Base-by-base conservation (phyloP, 805 yeast species). In the Starmerella vitae region DNA sequence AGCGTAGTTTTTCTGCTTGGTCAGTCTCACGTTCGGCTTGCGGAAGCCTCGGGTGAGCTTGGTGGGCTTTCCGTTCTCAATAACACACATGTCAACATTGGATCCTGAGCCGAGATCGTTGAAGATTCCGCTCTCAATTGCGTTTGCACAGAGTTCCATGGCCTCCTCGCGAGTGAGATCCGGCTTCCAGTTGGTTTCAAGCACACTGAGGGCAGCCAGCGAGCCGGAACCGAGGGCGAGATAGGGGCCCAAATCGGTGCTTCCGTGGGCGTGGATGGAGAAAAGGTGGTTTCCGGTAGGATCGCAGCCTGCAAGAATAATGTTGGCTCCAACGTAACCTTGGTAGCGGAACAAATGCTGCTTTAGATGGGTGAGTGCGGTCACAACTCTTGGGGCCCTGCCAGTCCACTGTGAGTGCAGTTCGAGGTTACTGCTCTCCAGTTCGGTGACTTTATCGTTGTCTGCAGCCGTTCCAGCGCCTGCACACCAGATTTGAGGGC, bases 401-500 rank as follows among this genome's bases (percentile, higher is more conserved):
- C 76, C 76, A 25, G 88, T 76, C 52, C 79, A 76, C 62, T 85
- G 66, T 7, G 93, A 68, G 61, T 88, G 98, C 45, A 91, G 67
- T 62, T 91, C 98, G 48, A 91, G 66, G 59, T 88, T 86, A 28
- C 94, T 82, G 27, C 84, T 74, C 50, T 85, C 85, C 56, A 91
- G 68, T 60, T 85, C 94, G 4, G 98, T 91, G 29, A 91, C 97
- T 76, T 85, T 84, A 60, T 91, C 97, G 10, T 96, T 91, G 59
- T 91, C 98, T 6, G 98, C 97, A 22, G 98, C 98, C n/a, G 98
- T 91, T 61, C 98, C 98, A 3, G 98, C 98, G 55, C 98, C 98
- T 37, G 98, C 98, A 75, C 98, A 88, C 96, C 96, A 88, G 58
- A 86, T 85, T 55, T 71, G 72, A 8, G 96, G 94, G 5, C 94